Evolutionary conservation across 179 eudicot genomes (phyloP).

Genomic region (Silene noctiflora): DNA sequence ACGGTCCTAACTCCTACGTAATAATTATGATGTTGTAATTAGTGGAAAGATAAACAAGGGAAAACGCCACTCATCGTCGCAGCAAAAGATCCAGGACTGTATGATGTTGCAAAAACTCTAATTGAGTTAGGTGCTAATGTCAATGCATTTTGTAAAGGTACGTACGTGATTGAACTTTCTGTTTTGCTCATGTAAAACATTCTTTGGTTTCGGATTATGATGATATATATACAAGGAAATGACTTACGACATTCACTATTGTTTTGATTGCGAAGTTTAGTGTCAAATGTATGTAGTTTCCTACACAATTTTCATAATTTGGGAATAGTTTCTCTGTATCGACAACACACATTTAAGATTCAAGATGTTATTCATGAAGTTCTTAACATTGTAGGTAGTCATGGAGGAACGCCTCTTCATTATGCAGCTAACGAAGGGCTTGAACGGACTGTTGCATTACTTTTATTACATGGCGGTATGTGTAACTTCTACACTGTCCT

Average conservation of each 20-base stretch:
- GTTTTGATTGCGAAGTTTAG: too few relatives aligned
- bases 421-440: constrained; percentile 85
- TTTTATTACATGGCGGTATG: constrained; percentile 76
- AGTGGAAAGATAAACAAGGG: constrained; percentile 93
- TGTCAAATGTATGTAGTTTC: too few relatives aligned
- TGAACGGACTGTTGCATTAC: constrained; percentile 68
- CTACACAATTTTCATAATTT: too few relatives aligned
- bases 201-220: too few relatives aligned
- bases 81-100: constrained; percentile 58
- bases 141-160: constrained; percentile 50
- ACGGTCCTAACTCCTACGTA: too few relatives aligned
- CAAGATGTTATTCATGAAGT: too few relatives aligned
- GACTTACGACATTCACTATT: too few relatives aligned
- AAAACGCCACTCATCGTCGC: constrained; percentile 81
- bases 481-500: background rate
- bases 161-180: background rate
- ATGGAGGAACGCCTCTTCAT: constrained; percentile 85
- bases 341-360: too few relatives aligned
- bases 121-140: constrained; percentile 92
- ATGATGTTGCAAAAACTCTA: constrained; percentile 63
- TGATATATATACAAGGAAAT: too few relatives aligned
- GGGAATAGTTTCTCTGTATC: too few relatives aligned
- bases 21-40: background rate
- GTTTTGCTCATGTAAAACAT: too few relatives aligned
- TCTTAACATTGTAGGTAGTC: constrained; percentile 34